phyloP scores from a whole-genome alignment of 2,329 filamentous ascomycete genomes.

The Blastomyces silverae region DNA sequence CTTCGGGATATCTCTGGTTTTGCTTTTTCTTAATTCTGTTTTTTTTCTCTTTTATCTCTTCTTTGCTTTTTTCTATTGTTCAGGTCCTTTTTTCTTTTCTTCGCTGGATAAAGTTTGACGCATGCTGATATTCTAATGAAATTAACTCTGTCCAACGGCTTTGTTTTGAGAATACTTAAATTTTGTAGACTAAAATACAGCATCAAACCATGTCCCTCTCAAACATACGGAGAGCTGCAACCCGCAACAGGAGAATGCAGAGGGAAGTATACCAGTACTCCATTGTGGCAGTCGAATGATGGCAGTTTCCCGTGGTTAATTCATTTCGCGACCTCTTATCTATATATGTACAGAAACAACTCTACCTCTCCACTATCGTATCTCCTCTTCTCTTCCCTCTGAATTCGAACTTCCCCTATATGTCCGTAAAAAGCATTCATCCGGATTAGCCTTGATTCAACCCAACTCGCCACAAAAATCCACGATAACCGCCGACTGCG shows the following conservation, averaged over 20 bases:
- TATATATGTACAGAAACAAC: slow-evolving; percentile 22
- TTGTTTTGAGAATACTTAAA: slow-evolving; percentile 9
- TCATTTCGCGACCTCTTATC: background rate
- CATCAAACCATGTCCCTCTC: background rate
- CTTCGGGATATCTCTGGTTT: slow-evolving; percentile 8
- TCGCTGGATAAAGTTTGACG: slow-evolving; percentile 7
- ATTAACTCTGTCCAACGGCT: background rate
- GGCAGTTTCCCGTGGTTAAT: background rate
- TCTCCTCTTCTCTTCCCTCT: slow-evolving; percentile 86
- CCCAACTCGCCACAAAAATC: slow-evolving; percentile 4
- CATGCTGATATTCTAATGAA: background rate
- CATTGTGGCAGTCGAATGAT: background rate
- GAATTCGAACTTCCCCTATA: slow-evolving; percentile 76
- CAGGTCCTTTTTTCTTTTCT: background rate
- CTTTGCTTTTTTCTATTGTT: background rate
- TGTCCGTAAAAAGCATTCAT: background rate
- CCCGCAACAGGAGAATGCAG: background rate
- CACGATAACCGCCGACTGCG: too few species aligned
- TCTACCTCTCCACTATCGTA: slow-evolving; percentile 68
- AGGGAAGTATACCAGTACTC: background rate
- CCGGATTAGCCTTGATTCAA: slow-evolving; percentile 7
- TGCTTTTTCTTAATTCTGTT: background rate
- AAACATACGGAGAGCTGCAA: background rate
- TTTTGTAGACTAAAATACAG: slow-evolving; percentile 6
- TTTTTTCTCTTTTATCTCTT: too few species aligned